Percentiles rank a stretch among this genome's conserved stretches.
Evolutionary conservation across 371 early-diverging fungal genomes (phyloP).

Genomic region (Coemansia sp.): DNA sequence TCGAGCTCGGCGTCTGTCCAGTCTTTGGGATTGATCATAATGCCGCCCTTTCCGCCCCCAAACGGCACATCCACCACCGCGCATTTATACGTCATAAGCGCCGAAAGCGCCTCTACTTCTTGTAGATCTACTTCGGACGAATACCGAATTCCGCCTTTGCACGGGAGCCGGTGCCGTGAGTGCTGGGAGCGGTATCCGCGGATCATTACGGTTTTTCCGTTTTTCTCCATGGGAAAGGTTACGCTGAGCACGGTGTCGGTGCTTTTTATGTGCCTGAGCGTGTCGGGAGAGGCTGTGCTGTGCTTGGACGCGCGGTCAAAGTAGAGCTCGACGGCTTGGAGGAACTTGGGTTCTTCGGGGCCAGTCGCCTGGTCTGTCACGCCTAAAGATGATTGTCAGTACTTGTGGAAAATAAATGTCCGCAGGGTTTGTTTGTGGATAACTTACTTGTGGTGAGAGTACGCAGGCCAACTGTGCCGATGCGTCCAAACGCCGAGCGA

Average conservation of each 20-base stretch:
- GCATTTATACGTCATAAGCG: constrained; percentile 87
- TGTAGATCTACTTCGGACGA: constrained; percentile 80
- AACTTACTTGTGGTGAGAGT: too few species aligned
- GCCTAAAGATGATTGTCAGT: constrained; percentile 4
- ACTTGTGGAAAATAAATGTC: too few species aligned
- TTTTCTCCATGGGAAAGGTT: constrained; percentile 83
- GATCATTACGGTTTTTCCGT: constrained; percentile 74
- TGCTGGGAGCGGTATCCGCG: constrained; percentile 87
- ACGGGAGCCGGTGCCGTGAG: constrained; percentile 83
- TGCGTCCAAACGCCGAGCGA: too few species aligned
- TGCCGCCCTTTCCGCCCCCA: constrained; percentile 84
- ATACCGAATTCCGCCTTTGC: constrained; percentile 86
- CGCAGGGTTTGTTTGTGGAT: too few species aligned
- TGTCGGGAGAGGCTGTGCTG: constrained; percentile 64
- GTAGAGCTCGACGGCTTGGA: constrained; percentile 77
- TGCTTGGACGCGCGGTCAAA: constrained; percentile 76
- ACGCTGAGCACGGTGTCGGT: constrained; percentile 79
- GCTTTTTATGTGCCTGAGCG: constrained; percentile 77
- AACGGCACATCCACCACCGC: constrained; percentile 91
- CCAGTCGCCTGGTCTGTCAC: constrained; percentile 65
- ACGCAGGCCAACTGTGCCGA: too few species aligned
- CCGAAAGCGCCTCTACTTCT: constrained; percentile 74
- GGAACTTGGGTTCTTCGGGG: constrained; percentile 72
- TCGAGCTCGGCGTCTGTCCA: constrained; percentile 78
- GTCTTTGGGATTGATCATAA: constrained; percentile 77